phyloP scores from a whole-genome alignment of 106 monocot species.

The Dendrobium catenatum region DNA sequence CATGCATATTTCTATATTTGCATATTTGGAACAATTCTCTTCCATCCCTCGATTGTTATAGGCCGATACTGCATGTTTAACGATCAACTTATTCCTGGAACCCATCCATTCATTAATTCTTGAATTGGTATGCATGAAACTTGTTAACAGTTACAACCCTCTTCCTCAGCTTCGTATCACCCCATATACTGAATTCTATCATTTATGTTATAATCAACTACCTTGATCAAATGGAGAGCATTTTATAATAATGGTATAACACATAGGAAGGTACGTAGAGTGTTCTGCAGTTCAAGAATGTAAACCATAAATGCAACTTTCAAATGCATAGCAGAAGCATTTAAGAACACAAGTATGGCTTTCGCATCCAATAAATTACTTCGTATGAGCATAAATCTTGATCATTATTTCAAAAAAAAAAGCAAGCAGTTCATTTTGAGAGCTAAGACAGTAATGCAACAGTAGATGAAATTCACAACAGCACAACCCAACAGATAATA shows the following conservation, averaged over 20 bases:
- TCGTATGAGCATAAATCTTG: no score
- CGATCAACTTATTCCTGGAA: background rate
- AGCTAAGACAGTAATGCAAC: no score
- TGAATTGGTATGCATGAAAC: background rate
- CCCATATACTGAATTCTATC: background rate
- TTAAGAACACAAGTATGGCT: no score
- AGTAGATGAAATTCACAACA: no score
- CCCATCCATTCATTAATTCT: background rate
- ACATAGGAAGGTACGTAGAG: background rate
- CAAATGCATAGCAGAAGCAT: no score
- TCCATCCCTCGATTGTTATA: background rate
- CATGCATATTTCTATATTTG: background rate
- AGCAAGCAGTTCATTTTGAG: no score
- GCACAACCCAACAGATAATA: no score
- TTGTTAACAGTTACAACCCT: background rate
- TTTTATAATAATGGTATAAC: no score
- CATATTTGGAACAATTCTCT: background rate
- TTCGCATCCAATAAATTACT: no score
- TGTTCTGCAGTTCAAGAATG: no score
- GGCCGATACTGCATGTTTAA: background rate
- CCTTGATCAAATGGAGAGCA: background rate
- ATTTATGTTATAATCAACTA: background rate
- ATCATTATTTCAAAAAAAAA: no score
- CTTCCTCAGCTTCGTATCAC: background rate
- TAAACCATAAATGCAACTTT: background rate